A percentile compares a stretch with the other conserved stretches of the same genome.
These are phyloP conservation scores for Glaciozyma antarctica DNA, from an alignment of 768 basidiomycete species.

Conservation along the genomic window DNA sequence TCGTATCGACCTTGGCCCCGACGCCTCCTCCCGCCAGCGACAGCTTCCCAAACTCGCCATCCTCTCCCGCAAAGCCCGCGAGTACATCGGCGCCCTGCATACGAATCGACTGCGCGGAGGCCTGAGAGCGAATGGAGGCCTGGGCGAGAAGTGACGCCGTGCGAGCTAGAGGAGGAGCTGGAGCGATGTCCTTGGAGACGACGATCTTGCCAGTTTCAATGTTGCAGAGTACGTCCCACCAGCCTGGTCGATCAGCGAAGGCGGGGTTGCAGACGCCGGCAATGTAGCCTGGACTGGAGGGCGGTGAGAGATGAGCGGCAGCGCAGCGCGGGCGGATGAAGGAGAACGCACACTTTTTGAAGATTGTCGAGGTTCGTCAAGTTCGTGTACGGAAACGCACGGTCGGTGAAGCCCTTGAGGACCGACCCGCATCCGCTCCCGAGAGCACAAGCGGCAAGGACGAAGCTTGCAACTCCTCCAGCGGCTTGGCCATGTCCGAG, in stretches of 20 bases:
- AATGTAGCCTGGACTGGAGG: conserved; percentile 71
- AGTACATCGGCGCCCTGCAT: too few relatives aligned
- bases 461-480: conserved; percentile 78
- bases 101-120: conserved; percentile 9
- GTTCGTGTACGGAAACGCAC: conserved; percentile 92
- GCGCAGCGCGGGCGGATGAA: neutral
- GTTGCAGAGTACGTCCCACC: conserved; percentile 90
- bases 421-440: conserved; percentile 76
- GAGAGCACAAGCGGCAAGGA: conserved; percentile 86
- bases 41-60: too few relatives aligned
- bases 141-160: neutral
- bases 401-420: conserved; percentile 75
- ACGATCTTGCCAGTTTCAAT: conserved; percentile 76
- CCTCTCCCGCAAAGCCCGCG: too few relatives aligned
- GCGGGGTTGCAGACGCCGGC: conserved; percentile 97
- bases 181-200: conserved; percentile 70
- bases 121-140: neutral
- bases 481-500: conserved; percentile 82
- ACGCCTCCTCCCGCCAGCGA: conserved; percentile 42
- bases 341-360: conserved; percentile 63
- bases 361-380: conserved; percentile 72
- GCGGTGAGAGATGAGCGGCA: neutral
- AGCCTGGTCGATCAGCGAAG: conserved; percentile 66
- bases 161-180: neutral
- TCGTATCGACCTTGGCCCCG: conserved; percentile 35